These are phyloP conservation scores for Neurospora sp. DNA, from an alignment of 2,329 filamentous ascomycete species.

Conservation along the genomic window DNA sequence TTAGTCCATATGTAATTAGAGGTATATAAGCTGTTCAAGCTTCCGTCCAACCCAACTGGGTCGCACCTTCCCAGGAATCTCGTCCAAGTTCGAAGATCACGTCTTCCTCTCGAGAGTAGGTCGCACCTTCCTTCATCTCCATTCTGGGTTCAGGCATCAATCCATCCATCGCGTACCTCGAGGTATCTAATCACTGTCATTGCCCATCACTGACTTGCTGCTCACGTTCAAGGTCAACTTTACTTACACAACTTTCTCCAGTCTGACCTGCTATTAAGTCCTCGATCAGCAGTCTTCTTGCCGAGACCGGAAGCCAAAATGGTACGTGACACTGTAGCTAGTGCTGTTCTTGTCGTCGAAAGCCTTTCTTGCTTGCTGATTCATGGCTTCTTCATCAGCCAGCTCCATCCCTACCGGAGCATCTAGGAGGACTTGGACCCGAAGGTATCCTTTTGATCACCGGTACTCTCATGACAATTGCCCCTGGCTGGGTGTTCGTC, in stretches of 20 bases:
- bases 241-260: neutral
- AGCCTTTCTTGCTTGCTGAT: neutral
- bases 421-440: neutral
- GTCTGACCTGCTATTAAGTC: neutral
- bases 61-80: no score
- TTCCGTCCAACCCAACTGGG: neutral
- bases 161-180: no score
- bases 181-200: neutral
- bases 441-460: neutral
- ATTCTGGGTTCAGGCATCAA: no score
- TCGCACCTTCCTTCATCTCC: no score
- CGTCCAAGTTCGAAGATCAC: no score
- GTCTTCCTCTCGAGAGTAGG: no score
- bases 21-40: neutral
- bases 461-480: neutral
- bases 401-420: neutral
- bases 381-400: neutral
- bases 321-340: neutral
- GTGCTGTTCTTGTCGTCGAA: neutral
- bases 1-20: neutral
- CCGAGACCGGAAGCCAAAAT: neutral
- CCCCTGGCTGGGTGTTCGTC: neutral
- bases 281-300: neutral
- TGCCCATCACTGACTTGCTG: neutral
- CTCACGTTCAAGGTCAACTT: neutral